These are phyloP conservation scores for Hyphodiscus hymeniophilus DNA, from an alignment of 495 filamentous ascomycete species.

Conservation along the genomic window DNA sequence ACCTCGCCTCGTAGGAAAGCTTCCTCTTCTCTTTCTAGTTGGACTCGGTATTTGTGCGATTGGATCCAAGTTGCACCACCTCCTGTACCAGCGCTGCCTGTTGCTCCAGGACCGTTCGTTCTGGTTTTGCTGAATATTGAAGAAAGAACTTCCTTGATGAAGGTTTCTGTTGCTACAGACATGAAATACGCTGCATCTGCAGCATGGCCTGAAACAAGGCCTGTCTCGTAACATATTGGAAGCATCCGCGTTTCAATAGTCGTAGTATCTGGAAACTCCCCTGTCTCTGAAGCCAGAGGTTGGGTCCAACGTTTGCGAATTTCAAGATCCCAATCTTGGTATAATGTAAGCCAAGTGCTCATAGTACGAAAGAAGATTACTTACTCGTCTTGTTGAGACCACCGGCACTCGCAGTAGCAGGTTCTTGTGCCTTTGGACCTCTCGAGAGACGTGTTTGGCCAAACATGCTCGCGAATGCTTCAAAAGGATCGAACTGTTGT, in stretches of 20 bases:
- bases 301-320: constrained; percentile 88
- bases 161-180: constrained; percentile 84
- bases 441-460: constrained; percentile 62
- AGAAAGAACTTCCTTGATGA: constrained; percentile 80
- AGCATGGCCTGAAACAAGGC: constrained; percentile 64
- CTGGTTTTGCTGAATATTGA: constrained; percentile 71
- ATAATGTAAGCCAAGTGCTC: constrained; percentile 1
- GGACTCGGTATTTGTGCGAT: constrained; percentile 66
- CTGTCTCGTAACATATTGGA: constrained; percentile 90
- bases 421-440: constrained; percentile 47
- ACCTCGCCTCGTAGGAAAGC: constrained; percentile 59
- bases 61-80: constrained; percentile 63
- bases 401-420: constrained; percentile 68
- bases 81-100: constrained; percentile 47
- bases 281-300: constrained; percentile 78
- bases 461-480: constrained; percentile 54
- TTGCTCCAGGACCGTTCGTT: constrained; percentile 62
- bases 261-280: constrained; percentile 80
- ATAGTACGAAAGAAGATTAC: constrained; percentile 20
- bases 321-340: constrained; percentile 76
- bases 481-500: constrained; percentile 55
- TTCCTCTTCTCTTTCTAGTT: constrained; percentile 65
- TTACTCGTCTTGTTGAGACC: constrained; percentile 85
- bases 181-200: constrained; percentile 74
- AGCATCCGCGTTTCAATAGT: constrained; percentile 80